A percentile compares a stretch with the other conserved stretches of the same genome.
These are phyloP conservation scores for Amesomyces nigricolor DNA, from an alignment of 2,329 filamentous ascomycete species.

Conservation along the genomic window DNA sequence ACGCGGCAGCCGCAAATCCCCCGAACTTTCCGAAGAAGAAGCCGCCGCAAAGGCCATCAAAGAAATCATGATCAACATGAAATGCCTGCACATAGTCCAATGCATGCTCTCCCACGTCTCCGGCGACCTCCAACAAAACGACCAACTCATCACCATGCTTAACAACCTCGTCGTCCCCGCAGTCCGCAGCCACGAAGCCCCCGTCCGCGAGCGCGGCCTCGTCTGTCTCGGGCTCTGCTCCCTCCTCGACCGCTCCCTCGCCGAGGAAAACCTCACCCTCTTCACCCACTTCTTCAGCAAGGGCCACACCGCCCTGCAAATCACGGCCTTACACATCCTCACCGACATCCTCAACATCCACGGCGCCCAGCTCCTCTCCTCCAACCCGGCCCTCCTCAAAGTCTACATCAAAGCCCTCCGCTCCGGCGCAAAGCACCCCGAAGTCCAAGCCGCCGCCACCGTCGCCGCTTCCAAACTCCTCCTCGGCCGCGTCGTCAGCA, in stretches of 20 bases:
- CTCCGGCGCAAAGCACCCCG: conserved; percentile 59
- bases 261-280: conserved; percentile 82
- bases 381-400: conserved; percentile 68
- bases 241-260: conserved; percentile 83
- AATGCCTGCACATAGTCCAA: conserved; percentile 93
- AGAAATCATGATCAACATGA: conserved; percentile 96
- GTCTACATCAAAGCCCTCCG: conserved; percentile 80
- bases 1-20: conserved; percentile 34
- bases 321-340: conserved; percentile 84
- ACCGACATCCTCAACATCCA: conserved; percentile 91
- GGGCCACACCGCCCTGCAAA: conserved; percentile 82
- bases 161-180: conserved; percentile 96
- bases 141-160: conserved; percentile 91
- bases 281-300: conserved; percentile 97
- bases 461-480: conserved; percentile 81
- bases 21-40: conserved; percentile 56
- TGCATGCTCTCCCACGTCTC: conserved; percentile 95
- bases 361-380: conserved; percentile 67
- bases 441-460: conserved; percentile 76
- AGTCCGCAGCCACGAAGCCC: conserved; percentile 86
- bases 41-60: conserved; percentile 70
- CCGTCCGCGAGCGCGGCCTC: conserved; percentile 84
- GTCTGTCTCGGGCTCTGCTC: conserved; percentile 87
- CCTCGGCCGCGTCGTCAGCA: conserved; percentile 66
- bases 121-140: conserved; percentile 81